Evolutionary conservation across 768 basidiomycete species (phyloP).

Genomic region (Ramaria rubella): DNA sequence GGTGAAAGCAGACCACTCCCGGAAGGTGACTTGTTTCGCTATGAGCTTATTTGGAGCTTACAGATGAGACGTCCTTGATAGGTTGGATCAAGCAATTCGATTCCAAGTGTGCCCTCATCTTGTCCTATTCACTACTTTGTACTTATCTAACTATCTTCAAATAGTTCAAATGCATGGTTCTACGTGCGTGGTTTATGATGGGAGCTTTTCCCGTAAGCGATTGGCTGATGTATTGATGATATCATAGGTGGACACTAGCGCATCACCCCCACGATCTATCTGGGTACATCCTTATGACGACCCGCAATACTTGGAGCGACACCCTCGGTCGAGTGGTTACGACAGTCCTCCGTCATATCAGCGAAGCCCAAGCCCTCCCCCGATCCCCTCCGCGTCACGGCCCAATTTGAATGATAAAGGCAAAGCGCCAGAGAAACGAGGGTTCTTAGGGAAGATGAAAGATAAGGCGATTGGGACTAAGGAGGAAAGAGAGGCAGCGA

Average conservation of each 20-base stretch:
- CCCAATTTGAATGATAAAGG: slow-evolving; percentile 10
- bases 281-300: slow-evolving; percentile 74
- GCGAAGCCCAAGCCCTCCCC: background rate
- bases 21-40: background rate
- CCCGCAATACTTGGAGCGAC: slow-evolving; percentile 50
- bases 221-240: background rate
- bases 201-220: background rate
- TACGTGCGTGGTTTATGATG: background rate
- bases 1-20: slow-evolving; percentile 10
- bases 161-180: slow-evolving; percentile 8
- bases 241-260: slow-evolving; percentile 54
- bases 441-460: slow-evolving; percentile 55
- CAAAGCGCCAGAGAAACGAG: slow-evolving; percentile 31
- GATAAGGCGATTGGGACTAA: slow-evolving; percentile 59
- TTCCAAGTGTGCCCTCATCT: background rate
- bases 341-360: slow-evolving; percentile 1
- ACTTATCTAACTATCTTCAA: background rate
- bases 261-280: slow-evolving; percentile 55
- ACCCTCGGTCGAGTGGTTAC: slow-evolving; percentile 42
- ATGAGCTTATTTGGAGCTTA: background rate
- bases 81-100: slow-evolving; percentile 11
- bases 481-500: slow-evolving; percentile 46
- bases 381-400: slow-evolving; percentile 14
- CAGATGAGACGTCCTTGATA: background rate
- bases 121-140: background rate